These are phyloP conservation scores for Sanghuangporus sanghuang DNA, from an alignment of 1,284 basidiomycete species.

Conservation along the genomic window DNA sequence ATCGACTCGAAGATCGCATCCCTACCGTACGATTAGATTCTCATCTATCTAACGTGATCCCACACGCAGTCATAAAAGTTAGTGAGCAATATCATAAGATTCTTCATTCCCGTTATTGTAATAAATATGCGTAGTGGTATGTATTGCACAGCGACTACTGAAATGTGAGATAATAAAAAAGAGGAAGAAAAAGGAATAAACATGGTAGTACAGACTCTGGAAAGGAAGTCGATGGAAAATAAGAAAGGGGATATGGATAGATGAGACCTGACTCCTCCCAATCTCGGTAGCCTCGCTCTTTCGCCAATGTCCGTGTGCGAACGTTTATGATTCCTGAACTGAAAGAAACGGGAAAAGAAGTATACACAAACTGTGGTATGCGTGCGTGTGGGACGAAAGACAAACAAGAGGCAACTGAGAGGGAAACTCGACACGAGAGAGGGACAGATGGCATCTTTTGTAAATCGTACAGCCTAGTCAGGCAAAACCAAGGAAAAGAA, in stretches of 20 bases:
- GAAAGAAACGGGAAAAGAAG: not conserved
- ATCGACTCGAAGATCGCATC: not conserved
- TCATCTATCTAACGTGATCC: not conserved
- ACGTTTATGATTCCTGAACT: not conserved
- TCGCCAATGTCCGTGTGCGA: not conserved
- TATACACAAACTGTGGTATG: not conserved
- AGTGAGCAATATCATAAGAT: not conserved
- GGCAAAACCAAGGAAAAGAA: not conserved
- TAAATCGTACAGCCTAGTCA: constrained; percentile 8
- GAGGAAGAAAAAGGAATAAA: not conserved
- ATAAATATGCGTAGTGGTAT: not conserved
- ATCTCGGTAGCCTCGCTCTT: not conserved
- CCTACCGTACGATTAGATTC: not conserved
- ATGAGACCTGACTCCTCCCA: not conserved
- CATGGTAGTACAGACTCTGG: not conserved
- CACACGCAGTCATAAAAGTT: not conserved
- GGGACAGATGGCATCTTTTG: not conserved
- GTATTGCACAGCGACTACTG: not conserved
- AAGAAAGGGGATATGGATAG: not conserved
- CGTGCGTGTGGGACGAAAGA: not conserved
- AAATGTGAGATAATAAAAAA: not conserved
- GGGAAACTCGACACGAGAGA: not conserved
- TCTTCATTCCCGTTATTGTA: not conserved
- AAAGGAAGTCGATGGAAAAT: not conserved
- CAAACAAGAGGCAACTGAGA: not conserved